These are phyloP conservation scores for Chaetomium globosum DNA, from an alignment of 2,329 filamentous ascomycete genomes.

Conservation along the genomic window DNA sequence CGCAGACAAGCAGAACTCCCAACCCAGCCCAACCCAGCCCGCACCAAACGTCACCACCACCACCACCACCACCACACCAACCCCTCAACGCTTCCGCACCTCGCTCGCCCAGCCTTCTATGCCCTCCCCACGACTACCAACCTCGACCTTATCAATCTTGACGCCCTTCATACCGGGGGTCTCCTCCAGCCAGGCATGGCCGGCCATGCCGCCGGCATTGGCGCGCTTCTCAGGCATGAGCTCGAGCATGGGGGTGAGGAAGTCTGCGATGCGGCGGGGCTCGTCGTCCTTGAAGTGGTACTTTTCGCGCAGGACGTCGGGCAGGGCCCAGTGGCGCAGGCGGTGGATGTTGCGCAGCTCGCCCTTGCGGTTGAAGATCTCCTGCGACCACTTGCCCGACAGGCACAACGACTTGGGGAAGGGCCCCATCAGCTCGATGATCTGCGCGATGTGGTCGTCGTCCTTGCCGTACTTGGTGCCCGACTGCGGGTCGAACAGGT, in stretches of 20 bases:
- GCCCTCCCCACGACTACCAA: conserved; percentile 83
- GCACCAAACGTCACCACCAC: no score
- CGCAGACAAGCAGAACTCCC: neutral
- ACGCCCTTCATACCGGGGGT: conserved; percentile 86
- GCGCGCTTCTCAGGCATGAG: conserved; percentile 84
- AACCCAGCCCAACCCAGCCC: neutral
- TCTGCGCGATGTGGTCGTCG: conserved; percentile 98
- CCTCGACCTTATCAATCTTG: conserved; percentile 70
- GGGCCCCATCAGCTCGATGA: conserved; percentile 91
- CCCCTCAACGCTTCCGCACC: conserved; percentile 72
- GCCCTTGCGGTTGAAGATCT: conserved; percentile 97
- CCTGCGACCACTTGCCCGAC: conserved; percentile 94
- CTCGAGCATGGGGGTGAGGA: conserved; percentile 89
- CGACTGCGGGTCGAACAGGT: conserved; percentile 96
- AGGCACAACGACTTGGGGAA: conserved; percentile 93
- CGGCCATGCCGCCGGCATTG: conserved; percentile 94
- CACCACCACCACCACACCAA: no score
- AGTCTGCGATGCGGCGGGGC: conserved; percentile 74
- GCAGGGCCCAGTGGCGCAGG: conserved; percentile 90
- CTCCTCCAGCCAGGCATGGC: conserved; percentile 78
- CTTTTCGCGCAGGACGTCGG: conserved; percentile 92
- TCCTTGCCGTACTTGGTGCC: conserved; percentile 99
- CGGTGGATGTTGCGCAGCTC: conserved; percentile 97
- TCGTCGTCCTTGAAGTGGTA: conserved; percentile 92
- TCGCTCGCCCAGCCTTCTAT: conserved; percentile 94